phyloP scores from a whole-genome alignment of 2,329 filamentous ascomycete species.

The Ampelomyces quisqualis region DNA sequence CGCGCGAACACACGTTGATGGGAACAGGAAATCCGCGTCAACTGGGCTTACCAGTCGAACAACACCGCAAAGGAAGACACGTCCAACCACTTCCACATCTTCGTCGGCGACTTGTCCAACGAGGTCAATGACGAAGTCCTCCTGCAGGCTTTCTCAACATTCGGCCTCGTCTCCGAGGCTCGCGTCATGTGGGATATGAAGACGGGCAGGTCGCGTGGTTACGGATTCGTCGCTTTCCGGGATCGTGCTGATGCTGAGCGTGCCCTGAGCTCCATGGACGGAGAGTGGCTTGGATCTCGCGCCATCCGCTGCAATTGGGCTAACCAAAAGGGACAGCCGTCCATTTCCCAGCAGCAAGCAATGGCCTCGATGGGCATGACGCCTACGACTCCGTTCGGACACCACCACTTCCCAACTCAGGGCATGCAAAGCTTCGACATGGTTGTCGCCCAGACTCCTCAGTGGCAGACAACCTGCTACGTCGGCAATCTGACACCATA shows the following conservation, averaged over 20 bases:
- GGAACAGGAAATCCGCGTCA: conserved; percentile 89
- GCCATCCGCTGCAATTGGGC: conserved; percentile 99
- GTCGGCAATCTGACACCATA: conserved; percentile 97
- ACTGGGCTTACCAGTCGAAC: conserved; percentile 99
- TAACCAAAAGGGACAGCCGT: conserved; percentile 99
- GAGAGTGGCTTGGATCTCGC: conserved; percentile 96
- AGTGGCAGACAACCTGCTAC: conserved; percentile 98
- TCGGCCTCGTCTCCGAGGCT: conserved; percentile 93
- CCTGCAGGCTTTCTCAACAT: conserved; percentile 90
- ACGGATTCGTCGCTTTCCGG: conserved; percentile 96
- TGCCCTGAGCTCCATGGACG: conserved; percentile 95
- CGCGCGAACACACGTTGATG: conserved; percentile 21
- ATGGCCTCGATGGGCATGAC: conserved; percentile 99
- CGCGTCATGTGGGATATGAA: conserved; percentile 99
- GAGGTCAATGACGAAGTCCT: conserved; percentile 98
- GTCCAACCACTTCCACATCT: conserved; percentile 97
- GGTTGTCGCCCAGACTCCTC: conserved; percentile 90
- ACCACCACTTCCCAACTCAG: conserved; percentile 96
- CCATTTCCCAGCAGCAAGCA: conserved; percentile 94
- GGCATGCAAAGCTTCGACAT: conserved; percentile 97
- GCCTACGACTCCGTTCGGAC: conserved; percentile 91
- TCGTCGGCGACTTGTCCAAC: conserved; percentile 95
- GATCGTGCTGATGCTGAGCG: conserved; percentile 94
- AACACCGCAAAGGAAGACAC: conserved; percentile 93
- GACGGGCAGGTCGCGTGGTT: conserved; percentile 93